Conservation (phyloP, 2,329 filamentous ascomycete species). For the Monilinia fructigena region DNA sequence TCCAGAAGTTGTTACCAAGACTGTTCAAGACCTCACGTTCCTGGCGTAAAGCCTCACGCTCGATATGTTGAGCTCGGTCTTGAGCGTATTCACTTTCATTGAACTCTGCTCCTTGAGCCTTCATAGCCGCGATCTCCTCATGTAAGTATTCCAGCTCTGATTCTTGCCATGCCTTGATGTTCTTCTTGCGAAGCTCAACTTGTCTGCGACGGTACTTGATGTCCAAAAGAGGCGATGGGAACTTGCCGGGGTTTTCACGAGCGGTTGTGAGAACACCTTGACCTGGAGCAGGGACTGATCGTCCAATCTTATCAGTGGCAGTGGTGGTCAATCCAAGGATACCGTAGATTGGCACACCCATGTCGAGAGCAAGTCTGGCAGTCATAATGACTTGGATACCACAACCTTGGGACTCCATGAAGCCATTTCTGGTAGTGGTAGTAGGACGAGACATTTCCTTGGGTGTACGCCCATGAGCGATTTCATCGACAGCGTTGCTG, state of each 20-base stretch:
- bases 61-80: slow-evolving; percentile 82
- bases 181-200: slow-evolving; percentile 87
- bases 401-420: slow-evolving; percentile 99
- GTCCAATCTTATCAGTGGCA: slow-evolving; percentile 98
- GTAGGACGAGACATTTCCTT: slow-evolving; percentile 97
- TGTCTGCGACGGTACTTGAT: slow-evolving; percentile 97
- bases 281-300: slow-evolving; percentile 92
- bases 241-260: slow-evolving; percentile 85
- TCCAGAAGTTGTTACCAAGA: slow-evolving; percentile 99
- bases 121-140: slow-evolving; percentile 89
- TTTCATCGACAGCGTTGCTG: slow-evolving; percentile 95
- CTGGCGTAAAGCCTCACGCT: slow-evolving; percentile 82
- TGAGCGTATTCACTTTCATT: slow-evolving; percentile 81
- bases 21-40: slow-evolving; percentile 90
- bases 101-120: slow-evolving; percentile 72
- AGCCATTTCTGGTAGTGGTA: slow-evolving; percentile 93
- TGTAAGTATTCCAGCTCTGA: slow-evolving; percentile 89
- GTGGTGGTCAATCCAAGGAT: slow-evolving; percentile 90
- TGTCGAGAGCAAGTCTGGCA: slow-evolving; percentile 89
- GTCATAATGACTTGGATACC: slow-evolving; percentile 99
- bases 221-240: slow-evolving; percentile 91
- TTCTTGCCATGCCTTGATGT: slow-evolving; percentile 96
- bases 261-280: slow-evolving; percentile 96
- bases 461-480: slow-evolving; percentile 90
- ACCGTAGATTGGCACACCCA: slow-evolving; percentile 98